Conservation (phyloP, 495 filamentous ascomycete species). For the Astrothelium macrocarpum region DNA sequence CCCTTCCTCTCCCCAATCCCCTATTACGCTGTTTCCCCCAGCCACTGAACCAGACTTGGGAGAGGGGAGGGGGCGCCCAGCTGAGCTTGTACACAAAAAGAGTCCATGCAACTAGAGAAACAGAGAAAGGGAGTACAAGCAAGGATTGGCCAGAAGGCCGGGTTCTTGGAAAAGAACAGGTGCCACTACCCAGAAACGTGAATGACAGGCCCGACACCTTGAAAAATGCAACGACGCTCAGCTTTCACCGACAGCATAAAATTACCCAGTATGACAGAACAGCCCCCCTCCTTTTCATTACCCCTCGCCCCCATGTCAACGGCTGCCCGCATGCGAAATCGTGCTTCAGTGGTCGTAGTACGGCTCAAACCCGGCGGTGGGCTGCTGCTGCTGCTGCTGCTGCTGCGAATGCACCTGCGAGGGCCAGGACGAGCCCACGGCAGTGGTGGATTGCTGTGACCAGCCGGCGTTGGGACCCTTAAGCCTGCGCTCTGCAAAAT, state of each 20-base stretch:
- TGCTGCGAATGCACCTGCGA: constrained; percentile 9
- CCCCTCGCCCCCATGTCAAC: background rate
- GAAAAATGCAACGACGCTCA: constrained; percentile 2
- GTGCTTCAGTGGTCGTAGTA: constrained; percentile 26
- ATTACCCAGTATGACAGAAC: constrained; percentile 4
- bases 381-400: no score
- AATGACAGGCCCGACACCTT: constrained; percentile 2
- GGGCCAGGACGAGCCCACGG: constrained; percentile 25
- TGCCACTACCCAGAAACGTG: constrained; percentile 2
- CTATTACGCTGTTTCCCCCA: background rate
- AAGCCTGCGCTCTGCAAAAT: constrained; percentile 35
- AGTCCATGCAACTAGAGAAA: background rate
- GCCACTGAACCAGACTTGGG: background rate
- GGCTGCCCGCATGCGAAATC: constrained; percentile 1
- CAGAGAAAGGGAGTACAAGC: background rate
- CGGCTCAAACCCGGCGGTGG: constrained; percentile 13
- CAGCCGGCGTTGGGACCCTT: constrained; percentile 29
- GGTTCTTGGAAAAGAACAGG: background rate
- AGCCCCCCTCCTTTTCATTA: no score
- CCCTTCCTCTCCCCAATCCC: background rate
- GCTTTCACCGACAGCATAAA: background rate
- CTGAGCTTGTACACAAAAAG: background rate
- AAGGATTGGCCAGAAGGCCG: background rate
- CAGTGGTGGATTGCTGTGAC: constrained; percentile 30
- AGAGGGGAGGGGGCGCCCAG: no score